Conservation (phyloP, 352 stramenopile species). For the Pythium biforme region DNA sequence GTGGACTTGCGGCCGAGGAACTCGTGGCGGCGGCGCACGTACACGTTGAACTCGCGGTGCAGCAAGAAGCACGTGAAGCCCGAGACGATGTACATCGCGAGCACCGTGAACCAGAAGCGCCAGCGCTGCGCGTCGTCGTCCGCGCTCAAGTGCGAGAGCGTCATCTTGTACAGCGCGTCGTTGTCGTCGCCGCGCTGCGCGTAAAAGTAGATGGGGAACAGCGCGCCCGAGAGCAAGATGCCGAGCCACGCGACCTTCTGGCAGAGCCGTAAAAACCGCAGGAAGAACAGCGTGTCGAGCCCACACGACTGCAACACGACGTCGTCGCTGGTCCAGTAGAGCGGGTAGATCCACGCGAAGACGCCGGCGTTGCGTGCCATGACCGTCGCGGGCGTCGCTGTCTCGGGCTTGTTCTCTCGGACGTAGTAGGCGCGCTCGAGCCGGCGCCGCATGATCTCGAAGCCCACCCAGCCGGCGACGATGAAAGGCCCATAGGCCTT, state of each 20-base stretch:
- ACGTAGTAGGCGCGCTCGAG: slow-evolving; percentile 70
- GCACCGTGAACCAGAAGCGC: slow-evolving; percentile 66
- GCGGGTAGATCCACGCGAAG: slow-evolving; percentile 54
- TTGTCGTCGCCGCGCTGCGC: slow-evolving; percentile 29
- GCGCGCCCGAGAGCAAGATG: slow-evolving; percentile 53
- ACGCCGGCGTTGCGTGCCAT: slow-evolving; percentile 32
- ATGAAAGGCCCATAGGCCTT: slow-evolving; percentile 68
- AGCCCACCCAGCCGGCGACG: slow-evolving; percentile 57
- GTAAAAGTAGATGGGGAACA: slow-evolving; percentile 84
- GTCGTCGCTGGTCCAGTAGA: slow-evolving; percentile 67
- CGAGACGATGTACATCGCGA: slow-evolving; percentile 68
- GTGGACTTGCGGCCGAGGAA: slow-evolving; percentile 60
- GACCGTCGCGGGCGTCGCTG: slow-evolving; percentile 42
- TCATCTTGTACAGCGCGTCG: slow-evolving; percentile 61
- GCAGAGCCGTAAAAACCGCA: slow-evolving; percentile 69
- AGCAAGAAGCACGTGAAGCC: slow-evolving; percentile 59
- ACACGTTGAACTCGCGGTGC: slow-evolving; percentile 69
- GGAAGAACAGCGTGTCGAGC: slow-evolving; percentile 79
- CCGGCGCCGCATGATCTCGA: slow-evolving; percentile 61
- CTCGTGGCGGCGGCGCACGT: slow-evolving; percentile 70
- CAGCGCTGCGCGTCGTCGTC: slow-evolving; percentile 41
- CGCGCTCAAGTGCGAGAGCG: slow-evolving; percentile 54
- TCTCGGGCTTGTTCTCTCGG: slow-evolving; percentile 63
- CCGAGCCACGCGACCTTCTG: slow-evolving; percentile 66
- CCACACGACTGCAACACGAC: slow-evolving; percentile 65